Percentiles rank a stretch among this genome's conserved stretches.
Conservation (phyloP, 805 yeast genomes). For the Diddensiella caesifluorescens region DNA sequence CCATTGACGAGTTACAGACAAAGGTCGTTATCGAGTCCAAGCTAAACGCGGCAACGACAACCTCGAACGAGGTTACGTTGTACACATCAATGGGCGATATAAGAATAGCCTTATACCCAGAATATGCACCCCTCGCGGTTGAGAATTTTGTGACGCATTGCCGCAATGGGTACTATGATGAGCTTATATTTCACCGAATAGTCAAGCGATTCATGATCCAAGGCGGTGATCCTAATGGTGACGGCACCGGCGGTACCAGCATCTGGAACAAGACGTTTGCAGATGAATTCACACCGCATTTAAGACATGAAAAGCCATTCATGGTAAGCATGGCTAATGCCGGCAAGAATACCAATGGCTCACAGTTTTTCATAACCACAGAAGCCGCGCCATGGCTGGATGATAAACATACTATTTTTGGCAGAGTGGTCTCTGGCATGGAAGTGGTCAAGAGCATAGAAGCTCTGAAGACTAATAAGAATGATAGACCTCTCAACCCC, state of each 20-base stretch:
- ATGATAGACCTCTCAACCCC: constrained; percentile 43
- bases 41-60: constrained; percentile 27
- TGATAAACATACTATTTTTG: constrained; percentile 56
- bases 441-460: constrained; percentile 47
- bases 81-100: constrained; percentile 45
- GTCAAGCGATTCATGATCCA: constrained; percentile 56
- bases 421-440: constrained; percentile 46
- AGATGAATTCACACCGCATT: constrained; percentile 45
- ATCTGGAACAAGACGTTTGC: constrained; percentile 37
- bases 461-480: constrained; percentile 40
- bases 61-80: constrained; percentile 22
- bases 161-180: constrained; percentile 37
- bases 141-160: constrained; percentile 39
- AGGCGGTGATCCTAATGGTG: constrained; percentile 51
- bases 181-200: constrained; percentile 35
- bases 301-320: constrained; percentile 48
- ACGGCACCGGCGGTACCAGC: constrained; percentile 38
- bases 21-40: background rate
- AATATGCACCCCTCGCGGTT: constrained; percentile 38
- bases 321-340: constrained; percentile 59
- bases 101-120: constrained; percentile 32
- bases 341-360: constrained; percentile 54
- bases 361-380: constrained; percentile 56
- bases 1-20: constrained; percentile 1
- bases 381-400: constrained; percentile 50